Evolutionary conservation across 1,284 basidiomycete genomes (phyloP).

Genomic region (Cryptococcus sp.): DNA sequence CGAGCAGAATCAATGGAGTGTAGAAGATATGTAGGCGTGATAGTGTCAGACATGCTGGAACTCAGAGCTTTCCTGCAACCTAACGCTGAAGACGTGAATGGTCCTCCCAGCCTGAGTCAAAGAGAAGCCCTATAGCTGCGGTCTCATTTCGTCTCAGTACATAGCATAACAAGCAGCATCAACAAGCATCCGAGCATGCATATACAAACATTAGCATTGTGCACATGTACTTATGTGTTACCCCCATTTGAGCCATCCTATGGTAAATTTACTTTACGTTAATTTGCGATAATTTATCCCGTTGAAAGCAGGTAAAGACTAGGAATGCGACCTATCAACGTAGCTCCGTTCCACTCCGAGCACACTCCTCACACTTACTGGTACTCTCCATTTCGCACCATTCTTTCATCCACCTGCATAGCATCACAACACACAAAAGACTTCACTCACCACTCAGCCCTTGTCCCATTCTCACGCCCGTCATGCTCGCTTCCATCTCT

Average conservation of each 20-base stretch:
- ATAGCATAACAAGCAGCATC: too few species aligned
- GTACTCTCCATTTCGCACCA: constrained; percentile 1
- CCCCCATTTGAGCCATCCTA: not conserved
- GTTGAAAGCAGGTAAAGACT: too few species aligned
- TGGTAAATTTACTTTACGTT: not conserved
- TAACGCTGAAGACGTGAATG: too few species aligned
- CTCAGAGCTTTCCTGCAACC: too few species aligned
- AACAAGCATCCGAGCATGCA: too few species aligned
- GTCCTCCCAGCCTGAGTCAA: too few species aligned
- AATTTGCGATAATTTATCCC: too few species aligned
- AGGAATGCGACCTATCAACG: not conserved
- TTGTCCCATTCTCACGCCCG: constrained; percentile 1
- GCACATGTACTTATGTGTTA: too few species aligned
- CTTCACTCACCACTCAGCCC: constrained; percentile 16
- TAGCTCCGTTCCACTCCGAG: constrained; percentile 5
- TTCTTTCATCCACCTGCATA: not conserved
- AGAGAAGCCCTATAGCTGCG: too few species aligned
- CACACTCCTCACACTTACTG: constrained; percentile 11
- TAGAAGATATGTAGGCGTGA: constrained; percentile 77
- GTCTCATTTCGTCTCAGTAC: too few species aligned
- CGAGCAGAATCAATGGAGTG: constrained; percentile 79
- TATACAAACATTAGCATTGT: too few species aligned
- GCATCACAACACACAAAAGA: constrained; percentile 1
- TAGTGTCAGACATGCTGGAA: too few species aligned
- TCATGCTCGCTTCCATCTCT: constrained; percentile 36